Evolutionary conservation across 1,284 basidiomycete species (phyloP).

Genomic region (Pseudozyma sp.): DNA sequence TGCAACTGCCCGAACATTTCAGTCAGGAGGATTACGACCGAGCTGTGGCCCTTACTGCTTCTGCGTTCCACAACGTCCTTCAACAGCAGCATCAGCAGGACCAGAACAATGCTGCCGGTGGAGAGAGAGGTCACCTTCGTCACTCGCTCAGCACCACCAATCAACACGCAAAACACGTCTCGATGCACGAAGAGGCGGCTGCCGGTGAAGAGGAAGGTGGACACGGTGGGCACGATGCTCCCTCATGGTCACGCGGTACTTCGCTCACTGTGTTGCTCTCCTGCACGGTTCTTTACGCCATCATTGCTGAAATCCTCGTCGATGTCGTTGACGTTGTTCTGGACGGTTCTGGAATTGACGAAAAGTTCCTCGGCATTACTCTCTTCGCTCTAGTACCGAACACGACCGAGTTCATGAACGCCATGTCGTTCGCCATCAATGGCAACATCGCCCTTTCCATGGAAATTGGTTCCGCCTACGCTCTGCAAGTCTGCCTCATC

Average conservation of each 20-base stretch:
- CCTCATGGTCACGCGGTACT: slow-evolving; percentile 73
- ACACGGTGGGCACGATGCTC: slow-evolving; percentile 90
- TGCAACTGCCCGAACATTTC: slow-evolving; percentile 55
- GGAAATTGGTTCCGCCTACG: slow-evolving; percentile 99
- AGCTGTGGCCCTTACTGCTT: slow-evolving; percentile 57
- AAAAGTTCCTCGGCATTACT: slow-evolving; percentile 96
- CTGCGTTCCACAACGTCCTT: slow-evolving; percentile 57
- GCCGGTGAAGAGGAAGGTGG: slow-evolving; percentile 71
- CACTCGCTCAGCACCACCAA: slow-evolving; percentile 16
- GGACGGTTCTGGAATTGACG: slow-evolving; percentile 91
- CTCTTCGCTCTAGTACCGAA: slow-evolving; percentile 98
- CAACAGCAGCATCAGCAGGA: slow-evolving; percentile 46
- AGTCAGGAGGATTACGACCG: slow-evolving; percentile 61
- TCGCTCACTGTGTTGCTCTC: slow-evolving; percentile 63
- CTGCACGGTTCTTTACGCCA: slow-evolving; percentile 92
- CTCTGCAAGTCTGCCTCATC: slow-evolving; percentile 94
- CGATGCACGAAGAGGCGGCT: slow-evolving; percentile 44
- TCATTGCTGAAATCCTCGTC: slow-evolving; percentile 94
- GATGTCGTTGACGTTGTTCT: slow-evolving; percentile 96
- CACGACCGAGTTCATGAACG: slow-evolving; percentile 99
- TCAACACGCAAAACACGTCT: slow-evolving; percentile 40
- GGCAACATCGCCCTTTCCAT: slow-evolving; percentile 94
- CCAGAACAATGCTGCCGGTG: slow-evolving; percentile 2
- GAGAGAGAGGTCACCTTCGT: slow-evolving; percentile 32
- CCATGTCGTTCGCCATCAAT: slow-evolving; percentile 97